Percentiles rank a stretch among this genome's conserved stretches.
Evolutionary conservation across 345 rosid genomes (phyloP).

Genomic region (Cardamine resedifolia): DNA sequence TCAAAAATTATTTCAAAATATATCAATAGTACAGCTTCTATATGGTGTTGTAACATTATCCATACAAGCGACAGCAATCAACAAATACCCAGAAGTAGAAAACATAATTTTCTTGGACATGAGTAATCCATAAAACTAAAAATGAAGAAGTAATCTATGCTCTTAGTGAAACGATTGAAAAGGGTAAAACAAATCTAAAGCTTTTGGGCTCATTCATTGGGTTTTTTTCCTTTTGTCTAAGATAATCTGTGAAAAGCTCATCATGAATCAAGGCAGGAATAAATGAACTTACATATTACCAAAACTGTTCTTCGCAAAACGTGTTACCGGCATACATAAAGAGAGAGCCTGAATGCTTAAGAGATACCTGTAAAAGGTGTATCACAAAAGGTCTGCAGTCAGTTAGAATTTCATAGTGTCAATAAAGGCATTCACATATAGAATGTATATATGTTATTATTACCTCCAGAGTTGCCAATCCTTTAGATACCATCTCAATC

Average conservation of each 20-base stretch:
- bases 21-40: constrained; percentile 1
- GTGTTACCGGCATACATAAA: constrained; percentile 87
- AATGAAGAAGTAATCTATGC: neutral
- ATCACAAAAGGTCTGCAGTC: constrained; percentile 18
- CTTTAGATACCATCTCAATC: constrained; percentile 89
- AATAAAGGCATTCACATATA: neutral
- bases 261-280: neutral
- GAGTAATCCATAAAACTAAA: constrained; percentile 8
- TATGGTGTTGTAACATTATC: constrained; percentile 5
- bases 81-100: neutral
- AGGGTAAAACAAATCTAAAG: constrained; percentile 2
- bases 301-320: constrained; percentile 94
- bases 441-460: neutral
- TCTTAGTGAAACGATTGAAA: constrained; percentile 10
- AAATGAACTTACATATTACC: constrained; percentile 74
- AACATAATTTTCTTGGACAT: neutral
- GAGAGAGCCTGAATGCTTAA: constrained; percentile 95
- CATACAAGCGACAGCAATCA: neutral
- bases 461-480: constrained; percentile 89
- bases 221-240: neutral
- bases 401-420: constrained; percentile 7
- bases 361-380: constrained; percentile 64
- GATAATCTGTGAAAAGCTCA: neutral
- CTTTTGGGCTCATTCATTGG: neutral
- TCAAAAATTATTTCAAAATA: neutral